phyloP scores from a whole-genome alignment of 331 rosid species.

The Erythrophleum ivorense region DNA sequence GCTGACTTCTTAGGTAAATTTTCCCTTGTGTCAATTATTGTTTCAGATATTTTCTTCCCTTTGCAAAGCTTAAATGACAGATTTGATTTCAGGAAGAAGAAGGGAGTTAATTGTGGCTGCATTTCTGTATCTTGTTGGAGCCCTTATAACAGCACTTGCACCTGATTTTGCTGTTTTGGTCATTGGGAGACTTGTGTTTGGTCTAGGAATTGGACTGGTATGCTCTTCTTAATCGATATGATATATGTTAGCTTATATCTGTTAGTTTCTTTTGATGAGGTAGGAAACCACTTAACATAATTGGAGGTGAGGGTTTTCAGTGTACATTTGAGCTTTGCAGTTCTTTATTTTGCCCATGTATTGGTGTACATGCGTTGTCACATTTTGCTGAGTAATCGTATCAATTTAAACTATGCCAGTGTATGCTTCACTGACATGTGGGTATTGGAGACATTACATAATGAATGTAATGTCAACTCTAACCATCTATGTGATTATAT shows the following conservation, averaged over 20 bases:
- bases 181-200: constrained; percentile 75
- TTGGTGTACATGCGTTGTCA: background rate
- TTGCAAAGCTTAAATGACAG: constrained; percentile 40
- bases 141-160: constrained; percentile 70
- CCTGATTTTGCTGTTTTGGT: constrained; percentile 77
- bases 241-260: constrained; percentile 23
- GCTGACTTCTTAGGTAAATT: constrained; percentile 85
- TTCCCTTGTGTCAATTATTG: constrained; percentile 25
- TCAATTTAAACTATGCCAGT: background rate
- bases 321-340: background rate
- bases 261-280: constrained; percentile 29
- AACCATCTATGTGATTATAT: background rate
- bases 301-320: constrained; percentile 23
- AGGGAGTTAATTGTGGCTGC: constrained; percentile 82
- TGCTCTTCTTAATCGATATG: constrained; percentile 30
- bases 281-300: constrained; percentile 28
- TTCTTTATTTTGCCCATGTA: constrained; percentile 5
- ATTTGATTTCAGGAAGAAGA: constrained; percentile 70
- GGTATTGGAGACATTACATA: background rate
- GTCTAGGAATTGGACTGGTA: constrained; percentile 97
- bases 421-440: background rate
- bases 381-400: background rate
- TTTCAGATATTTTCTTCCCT: constrained; percentile 35
- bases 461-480: background rate
- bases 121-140: constrained; percentile 75